Evolutionary conservation across 257 asterid genomes (phyloP), one percentile per base, ranked within the genome.

Genomic region (Coffea canephora): DNA sequence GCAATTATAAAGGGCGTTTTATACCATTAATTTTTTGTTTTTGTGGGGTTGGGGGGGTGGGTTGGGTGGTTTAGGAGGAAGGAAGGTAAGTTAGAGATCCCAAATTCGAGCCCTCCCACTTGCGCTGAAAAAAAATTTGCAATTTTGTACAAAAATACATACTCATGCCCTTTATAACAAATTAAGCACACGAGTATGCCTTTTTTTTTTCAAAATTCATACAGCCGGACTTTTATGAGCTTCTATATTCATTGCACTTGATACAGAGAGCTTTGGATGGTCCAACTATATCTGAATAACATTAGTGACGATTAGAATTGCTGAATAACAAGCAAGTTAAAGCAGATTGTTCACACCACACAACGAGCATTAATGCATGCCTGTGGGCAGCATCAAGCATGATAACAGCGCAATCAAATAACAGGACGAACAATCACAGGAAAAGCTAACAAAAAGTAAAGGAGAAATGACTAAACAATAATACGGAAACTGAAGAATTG

Each of bases 371-470:
- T 9, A 6, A 70, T 55, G 52, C 62, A 6, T 12, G 52, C 6
- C 76, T 39, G 13, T 75, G 73, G 54, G 57, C 67, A 74, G 66
- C 81, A 62, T 21, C 50, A 34, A 65, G 23, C 71, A 77, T 70
- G 76, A 84, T 82, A 78, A 75, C 73, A 65, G 77, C 75, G 45
- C 39, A 77, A 84, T 66, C 66, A 62, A 62, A 77, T 69, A 61
- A 80, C n/a, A 77, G 39, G 36, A 59, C 21, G 16, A 36, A 79
- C 80, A 72, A 19, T 80, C 84, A 78, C 73, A 57, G 69, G 62
- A 85, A 25, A 81, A 78, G 68, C 70, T 45, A 79, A 75, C 27
- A 2, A 55, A 23, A 18, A 39, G 43, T 39, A 39, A 3, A 39
- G 43, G 43, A 39, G 0, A 4, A 39, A 39, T 39, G 43, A 39